Evolutionary conservation across 2,329 filamentous ascomycete species (phyloP).

Genomic region (Shiraia bambusicola): DNA sequence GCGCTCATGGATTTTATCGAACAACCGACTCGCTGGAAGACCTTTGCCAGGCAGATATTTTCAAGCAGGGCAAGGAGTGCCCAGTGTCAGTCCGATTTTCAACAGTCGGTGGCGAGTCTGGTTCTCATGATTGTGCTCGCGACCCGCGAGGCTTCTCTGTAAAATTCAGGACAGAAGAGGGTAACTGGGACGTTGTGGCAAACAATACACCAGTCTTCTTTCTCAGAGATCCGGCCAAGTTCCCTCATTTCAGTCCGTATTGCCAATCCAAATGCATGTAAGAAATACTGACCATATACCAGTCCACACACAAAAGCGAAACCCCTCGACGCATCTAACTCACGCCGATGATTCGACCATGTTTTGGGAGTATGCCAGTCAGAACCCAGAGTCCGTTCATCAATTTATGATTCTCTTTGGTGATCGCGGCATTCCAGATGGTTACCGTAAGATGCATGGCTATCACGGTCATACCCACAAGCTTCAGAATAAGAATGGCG

Average conservation of each 20-base stretch:
- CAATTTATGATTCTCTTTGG: constrained; percentile 58
- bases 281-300: constrained; percentile 49
- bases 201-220: constrained; percentile 79
- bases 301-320: constrained; percentile 74
- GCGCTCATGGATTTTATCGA: constrained; percentile 52
- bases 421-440: constrained; percentile 57
- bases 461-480: constrained; percentile 57
- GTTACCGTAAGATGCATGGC: constrained; percentile 58
- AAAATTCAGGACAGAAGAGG: constrained; percentile 72
- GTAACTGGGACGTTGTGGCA: constrained; percentile 72
- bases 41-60: constrained; percentile 50
- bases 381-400: constrained; percentile 57
- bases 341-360: constrained; percentile 65
- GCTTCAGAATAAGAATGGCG: constrained; percentile 55
- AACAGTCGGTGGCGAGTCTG: constrained; percentile 73
- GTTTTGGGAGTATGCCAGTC: constrained; percentile 65
- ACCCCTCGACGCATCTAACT: constrained; percentile 68
- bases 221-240: constrained; percentile 71
- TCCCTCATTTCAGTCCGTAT: constrained; percentile 11
- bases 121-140: constrained; percentile 69
- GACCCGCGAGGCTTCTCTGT: constrained; percentile 72
- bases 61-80: constrained; percentile 67
- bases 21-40: constrained; percentile 51
- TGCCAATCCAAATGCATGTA: background rate
- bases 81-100: constrained; percentile 69